Conservation (phyloP, 139 green algal genomes). For the Chlamydomonas incerta region DNA sequence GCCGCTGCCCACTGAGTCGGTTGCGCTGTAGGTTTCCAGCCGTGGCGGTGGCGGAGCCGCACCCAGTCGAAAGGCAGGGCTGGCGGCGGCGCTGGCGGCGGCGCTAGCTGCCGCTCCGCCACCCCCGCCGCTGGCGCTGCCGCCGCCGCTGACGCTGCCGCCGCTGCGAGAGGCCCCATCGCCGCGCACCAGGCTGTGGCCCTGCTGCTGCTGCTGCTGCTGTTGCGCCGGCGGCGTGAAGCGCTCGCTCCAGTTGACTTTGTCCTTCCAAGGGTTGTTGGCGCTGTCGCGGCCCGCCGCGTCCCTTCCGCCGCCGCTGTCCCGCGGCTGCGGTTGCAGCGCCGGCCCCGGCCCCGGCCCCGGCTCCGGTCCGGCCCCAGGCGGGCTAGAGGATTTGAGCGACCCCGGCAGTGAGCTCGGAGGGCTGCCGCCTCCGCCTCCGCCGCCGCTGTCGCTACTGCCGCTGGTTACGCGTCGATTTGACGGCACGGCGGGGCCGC, state of each 20-base stretch:
- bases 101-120: background rate
- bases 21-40: background rate
- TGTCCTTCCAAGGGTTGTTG: slow-evolving; percentile 3
- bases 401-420: background rate
- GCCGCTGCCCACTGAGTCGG: background rate
- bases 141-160: background rate
- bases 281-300: no score
- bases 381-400: no score
- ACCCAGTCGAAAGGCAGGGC: background rate
- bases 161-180: background rate
- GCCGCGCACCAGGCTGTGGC: no score
- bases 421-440: background rate
- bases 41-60: background rate
- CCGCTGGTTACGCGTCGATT: no score
- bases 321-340: background rate
- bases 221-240: background rate
- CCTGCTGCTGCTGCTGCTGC: background rate
- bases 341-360: background rate
- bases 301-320: background rate
- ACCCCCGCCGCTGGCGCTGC: background rate
- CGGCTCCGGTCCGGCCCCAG: background rate
- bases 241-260: slow-evolving; percentile 18
- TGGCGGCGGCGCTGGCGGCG: background rate
- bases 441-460: background rate
- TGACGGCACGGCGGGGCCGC: no score